Evolutionary conservation across 176 grass and related monocot species (phyloP), one percentile per base, ranked within the genome.

Genomic region (Carex cristatella): DNA sequence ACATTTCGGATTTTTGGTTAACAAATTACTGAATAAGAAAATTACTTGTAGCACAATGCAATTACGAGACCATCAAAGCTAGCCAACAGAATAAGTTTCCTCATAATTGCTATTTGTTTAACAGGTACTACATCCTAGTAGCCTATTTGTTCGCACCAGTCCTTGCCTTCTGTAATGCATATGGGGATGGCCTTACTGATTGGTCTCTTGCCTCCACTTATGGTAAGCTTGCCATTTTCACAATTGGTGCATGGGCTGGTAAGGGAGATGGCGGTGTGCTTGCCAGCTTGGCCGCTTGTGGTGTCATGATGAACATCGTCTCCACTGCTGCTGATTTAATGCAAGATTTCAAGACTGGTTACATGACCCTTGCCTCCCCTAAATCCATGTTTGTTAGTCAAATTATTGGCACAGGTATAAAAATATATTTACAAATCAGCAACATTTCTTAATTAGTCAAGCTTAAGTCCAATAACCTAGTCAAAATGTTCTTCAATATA

Each of bases 331-430:
- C 93, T 58, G 91, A 95, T 65, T 85, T 95, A n/a, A 93, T 95
- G 93, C 91, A 93, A 74, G 91, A 96, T 79, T 96, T 96, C 86
- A 92, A 93, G 82, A 96, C 91, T 10, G 94, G 94, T 10, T 96
- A 95, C 42, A 2, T 95, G 75, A 95, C 93, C 53, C 81, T 95
- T 19, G 87, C 91, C 38, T 95, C 93, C 0, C 93, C 93, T 28
- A 89, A 80, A 66, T 88, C 93, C 79, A 95, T 95, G 93, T 92
- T 95, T 38, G 9, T 95, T 38, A 95, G 93, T 81, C 93, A 95
- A 83, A 87, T 93, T 49, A 88, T 89, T 11, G 91, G 94, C 63
- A 88, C 94, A 7, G 87, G 83, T 67, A 96, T 96, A 81, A 85
- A 89, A 55, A 14, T 75, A 31, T 78, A 42, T 78, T 56, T 11